phyloP scores from a whole-genome alignment of 306 rosid species.

The Vigna mungo region DNA sequence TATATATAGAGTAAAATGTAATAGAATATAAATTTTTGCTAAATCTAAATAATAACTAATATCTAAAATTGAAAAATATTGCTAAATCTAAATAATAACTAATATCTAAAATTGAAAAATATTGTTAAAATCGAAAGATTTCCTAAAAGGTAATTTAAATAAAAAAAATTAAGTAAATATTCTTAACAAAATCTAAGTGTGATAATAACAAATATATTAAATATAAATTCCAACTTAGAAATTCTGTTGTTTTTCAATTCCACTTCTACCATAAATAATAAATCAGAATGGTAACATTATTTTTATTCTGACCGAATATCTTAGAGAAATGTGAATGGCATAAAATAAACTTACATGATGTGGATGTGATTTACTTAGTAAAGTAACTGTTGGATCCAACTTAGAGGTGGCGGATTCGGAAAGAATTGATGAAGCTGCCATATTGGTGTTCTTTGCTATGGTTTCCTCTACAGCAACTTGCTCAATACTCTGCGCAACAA shows the following conservation, averaged over 20 bases:
- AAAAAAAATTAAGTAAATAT: too few relatives aligned
- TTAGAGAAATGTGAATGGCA: not conserved
- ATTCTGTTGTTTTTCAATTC: not conserved
- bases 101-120: too few relatives aligned
- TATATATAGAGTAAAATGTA: too few relatives aligned
- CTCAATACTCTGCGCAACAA: slow-evolving; percentile 15
- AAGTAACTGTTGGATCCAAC: not conserved
- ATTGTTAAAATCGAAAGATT: too few relatives aligned
- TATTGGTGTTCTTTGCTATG: not conserved
- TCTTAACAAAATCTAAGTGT: not conserved
- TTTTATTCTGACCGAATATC: not conserved
- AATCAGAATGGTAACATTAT: not conserved
- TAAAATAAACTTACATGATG: slow-evolving; percentile 34
- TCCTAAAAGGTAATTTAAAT: too few relatives aligned
- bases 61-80: too few relatives aligned
- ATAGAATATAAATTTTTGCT: too few relatives aligned
- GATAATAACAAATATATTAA: not conserved
- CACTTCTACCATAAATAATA: not conserved
- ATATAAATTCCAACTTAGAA: not conserved
- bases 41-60: too few relatives aligned
- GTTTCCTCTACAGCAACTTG: slow-evolving; percentile 3
- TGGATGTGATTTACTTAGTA: not conserved
- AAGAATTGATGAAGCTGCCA: not conserved
- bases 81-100: too few relatives aligned
- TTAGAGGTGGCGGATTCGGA: not conserved